Evolutionary conservation across 768 basidiomycete species (phyloP), one percentile per base, ranked within the genome.

Genomic region (Russula olivacea): DNA sequence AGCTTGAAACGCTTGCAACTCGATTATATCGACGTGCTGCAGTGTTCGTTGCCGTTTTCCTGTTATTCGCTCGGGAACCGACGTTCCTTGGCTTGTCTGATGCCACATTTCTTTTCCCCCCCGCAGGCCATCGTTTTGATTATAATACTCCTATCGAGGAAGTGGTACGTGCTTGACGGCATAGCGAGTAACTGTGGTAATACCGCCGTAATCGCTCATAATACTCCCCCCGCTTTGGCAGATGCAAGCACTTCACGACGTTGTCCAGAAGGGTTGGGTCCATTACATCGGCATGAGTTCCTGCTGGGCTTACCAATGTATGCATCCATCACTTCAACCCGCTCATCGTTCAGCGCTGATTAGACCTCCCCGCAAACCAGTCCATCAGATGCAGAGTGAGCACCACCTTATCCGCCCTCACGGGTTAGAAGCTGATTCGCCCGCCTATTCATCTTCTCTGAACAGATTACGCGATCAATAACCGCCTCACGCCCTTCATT

Each of bases 21-120:
- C 34, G 88, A 90, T 55, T 89, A 89, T 63, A 77, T 91, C 66
- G 89, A 90, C 69, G 72, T 89, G 1, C 72, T 88, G 10, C 87
- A 89, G 74, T 86, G 86, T 78, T 53, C 55, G 61, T 52, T 19
- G 7, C 38, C 8, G 0, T 25, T 15, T 19, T n/a, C 2, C n/a
- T n/a, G n/a, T 12, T 10, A 2, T 19, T 43, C 17, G 28, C 25
- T 11, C 2, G 23, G 32, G 17, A 11, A 25, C 25, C 32, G 25
- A 11, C 28, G 19, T 38, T 14, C 12, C 23, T n/a, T 54, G 10
- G 9, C 38, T 25, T 25, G 43, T 40, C 51, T 63, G 55, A 66
- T 36, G 14, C 23, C 14, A 7, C 10, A 12, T 21, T 15, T 12
- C 8, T n/a, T 43, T 15, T 21, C 19, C 12, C 30, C 43, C 15